A percentile compares a stretch with the other conserved stretches of the same genome.
Evolutionary conservation across 2,329 filamentous ascomycete genomes (phyloP).

Genomic region (Colletotrichum abscissum): DNA sequence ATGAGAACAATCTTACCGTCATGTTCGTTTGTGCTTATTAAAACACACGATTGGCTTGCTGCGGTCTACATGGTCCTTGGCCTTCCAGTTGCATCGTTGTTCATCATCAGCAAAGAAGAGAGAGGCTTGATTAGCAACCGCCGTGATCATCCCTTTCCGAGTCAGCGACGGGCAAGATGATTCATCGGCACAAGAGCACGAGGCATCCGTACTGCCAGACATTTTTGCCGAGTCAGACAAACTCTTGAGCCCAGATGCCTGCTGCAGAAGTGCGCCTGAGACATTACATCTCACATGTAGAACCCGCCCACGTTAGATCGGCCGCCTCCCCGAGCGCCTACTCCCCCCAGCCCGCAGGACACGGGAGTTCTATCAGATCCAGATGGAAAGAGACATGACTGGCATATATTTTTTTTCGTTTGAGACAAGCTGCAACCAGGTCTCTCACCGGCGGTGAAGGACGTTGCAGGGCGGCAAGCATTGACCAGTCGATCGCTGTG

Average conservation of each 20-base stretch:
- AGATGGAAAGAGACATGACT: not conserved
- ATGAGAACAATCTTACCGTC: not conserved
- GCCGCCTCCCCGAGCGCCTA: not conserved
- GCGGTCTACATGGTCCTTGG: not conserved
- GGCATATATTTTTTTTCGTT: not conserved
- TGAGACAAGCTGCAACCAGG: not conserved
- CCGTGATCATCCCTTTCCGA: not conserved
- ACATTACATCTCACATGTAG: not conserved
- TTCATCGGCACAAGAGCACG: not conserved
- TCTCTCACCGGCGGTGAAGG: slow-evolving; percentile 6
- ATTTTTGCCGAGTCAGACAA: slow-evolving; percentile 2
- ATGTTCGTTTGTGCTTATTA: not conserved
- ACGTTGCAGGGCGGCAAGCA: not conserved
- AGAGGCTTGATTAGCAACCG: not conserved
- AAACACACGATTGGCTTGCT: not conserved
- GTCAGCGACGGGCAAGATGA: not conserved
- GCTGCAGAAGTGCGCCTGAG: slow-evolving; percentile 7
- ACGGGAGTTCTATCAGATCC: not conserved
- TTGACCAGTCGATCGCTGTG: not conserved
- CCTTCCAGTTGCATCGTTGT: not conserved
- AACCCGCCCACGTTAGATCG: slow-evolving; percentile 5
- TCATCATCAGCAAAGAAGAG: not conserved
- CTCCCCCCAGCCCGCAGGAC: not conserved
- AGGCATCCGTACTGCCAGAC: not conserved
- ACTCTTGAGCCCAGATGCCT: too few species aligned